Conservation (phyloP, 371 early-diverging fungal genomes). For the Circinella umbellata region DNA sequence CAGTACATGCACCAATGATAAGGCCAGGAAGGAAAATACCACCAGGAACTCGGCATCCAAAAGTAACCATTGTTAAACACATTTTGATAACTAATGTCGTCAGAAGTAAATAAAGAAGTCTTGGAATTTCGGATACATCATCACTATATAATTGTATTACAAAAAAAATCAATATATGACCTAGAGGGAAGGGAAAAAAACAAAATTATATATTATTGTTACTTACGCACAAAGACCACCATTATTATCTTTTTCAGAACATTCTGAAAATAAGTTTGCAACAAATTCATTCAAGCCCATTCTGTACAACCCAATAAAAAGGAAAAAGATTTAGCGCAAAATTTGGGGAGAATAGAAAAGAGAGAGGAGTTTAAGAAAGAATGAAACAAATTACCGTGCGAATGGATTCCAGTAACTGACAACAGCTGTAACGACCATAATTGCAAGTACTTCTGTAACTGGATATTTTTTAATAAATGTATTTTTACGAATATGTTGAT, state of each 20-base stretch:
- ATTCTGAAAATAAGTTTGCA: slow-evolving; percentile 83
- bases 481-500: slow-evolving; percentile 64
- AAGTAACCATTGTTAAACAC: slow-evolving; percentile 74
- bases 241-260: slow-evolving; percentile 60
- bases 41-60: slow-evolving; percentile 86
- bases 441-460: slow-evolving; percentile 72
- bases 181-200: neutral
- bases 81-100: slow-evolving; percentile 72
- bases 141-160: slow-evolving; percentile 17
- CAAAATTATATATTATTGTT: neutral
- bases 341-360: too few species aligned
- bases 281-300: slow-evolving; percentile 81
- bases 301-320: slow-evolving; percentile 34
- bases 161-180: neutral
- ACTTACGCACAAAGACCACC: slow-evolving; percentile 70
- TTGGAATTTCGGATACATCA: slow-evolving; percentile 43
- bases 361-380: neutral
- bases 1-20: slow-evolving; percentile 90
- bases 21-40: slow-evolving; percentile 94
- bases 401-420: slow-evolving; percentile 80
- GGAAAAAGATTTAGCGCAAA: slow-evolving; percentile 4
- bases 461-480: slow-evolving; percentile 56
- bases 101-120: slow-evolving; percentile 50
- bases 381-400: slow-evolving; percentile 48
- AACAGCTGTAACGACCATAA: slow-evolving; percentile 77